phyloP scores from a whole-genome alignment of 108 stramenopile species.

The Fragilariopsis cylindrus region DNA sequence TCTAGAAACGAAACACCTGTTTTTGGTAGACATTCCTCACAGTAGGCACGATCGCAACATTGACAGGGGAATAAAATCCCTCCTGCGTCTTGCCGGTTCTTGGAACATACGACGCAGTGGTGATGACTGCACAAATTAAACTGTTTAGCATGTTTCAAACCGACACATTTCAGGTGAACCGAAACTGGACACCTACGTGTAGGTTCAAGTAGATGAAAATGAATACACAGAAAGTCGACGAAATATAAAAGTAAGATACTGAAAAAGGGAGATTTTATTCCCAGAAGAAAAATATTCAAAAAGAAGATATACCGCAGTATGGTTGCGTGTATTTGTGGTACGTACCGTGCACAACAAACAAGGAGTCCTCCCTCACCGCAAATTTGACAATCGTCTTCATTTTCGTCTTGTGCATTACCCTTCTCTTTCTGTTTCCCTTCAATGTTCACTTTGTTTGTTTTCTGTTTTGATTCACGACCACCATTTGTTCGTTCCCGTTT shows the following conservation, averaged over 20 bases:
- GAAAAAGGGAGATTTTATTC: too few relatives aligned
- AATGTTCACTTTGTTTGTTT: slow-evolving; percentile 19
- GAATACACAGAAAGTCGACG: too few relatives aligned
- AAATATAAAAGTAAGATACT: too few relatives aligned
- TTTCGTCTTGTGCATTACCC: slow-evolving; percentile 41
- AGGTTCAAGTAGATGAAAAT: too few relatives aligned
- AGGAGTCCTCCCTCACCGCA: slow-evolving; percentile 82
- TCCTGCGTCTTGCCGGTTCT: slow-evolving; percentile 57
- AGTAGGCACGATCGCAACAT: slow-evolving; percentile 68
- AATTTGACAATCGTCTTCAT: slow-evolving; percentile 42
- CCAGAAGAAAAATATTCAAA: too few relatives aligned
- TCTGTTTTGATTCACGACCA: slow-evolving; percentile 50
- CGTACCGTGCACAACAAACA: slow-evolving; percentile 53
- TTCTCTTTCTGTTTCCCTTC: background rate
- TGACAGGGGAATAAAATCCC: slow-evolving; percentile 88
- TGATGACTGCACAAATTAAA: slow-evolving; percentile 81
- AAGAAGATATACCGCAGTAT: too few relatives aligned
- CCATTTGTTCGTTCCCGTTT: slow-evolving; percentile 51
- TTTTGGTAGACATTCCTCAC: slow-evolving; percentile 80
- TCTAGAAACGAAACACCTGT: slow-evolving; percentile 29
- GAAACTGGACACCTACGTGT: slow-evolving; percentile 43
- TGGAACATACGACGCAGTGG: slow-evolving; percentile 61
- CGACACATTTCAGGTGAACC: slow-evolving; percentile 50
- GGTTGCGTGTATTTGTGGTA: too few relatives aligned
- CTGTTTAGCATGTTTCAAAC: slow-evolving; percentile 27